A percentile compares a stretch with the other conserved stretches of the same genome.
phyloP scores from a whole-genome alignment of 73 alveolate genomes.

The Urostyla sp. region DNA sequence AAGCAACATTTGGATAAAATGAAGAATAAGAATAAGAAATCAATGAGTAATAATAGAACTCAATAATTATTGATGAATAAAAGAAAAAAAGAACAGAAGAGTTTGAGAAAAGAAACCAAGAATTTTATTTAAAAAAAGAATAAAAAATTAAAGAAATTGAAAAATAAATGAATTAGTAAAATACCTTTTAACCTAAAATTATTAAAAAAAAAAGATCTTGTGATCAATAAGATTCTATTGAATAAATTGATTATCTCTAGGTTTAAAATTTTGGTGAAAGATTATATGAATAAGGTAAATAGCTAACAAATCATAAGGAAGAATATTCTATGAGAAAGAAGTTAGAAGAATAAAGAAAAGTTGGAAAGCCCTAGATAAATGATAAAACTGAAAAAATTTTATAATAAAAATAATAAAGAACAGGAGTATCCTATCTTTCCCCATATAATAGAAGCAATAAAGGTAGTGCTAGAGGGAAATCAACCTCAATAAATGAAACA shows the following conservation, averaged over 20 bases:
- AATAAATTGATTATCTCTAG: not conserved
- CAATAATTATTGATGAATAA: too few relatives aligned
- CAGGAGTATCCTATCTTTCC: constrained; percentile 39
- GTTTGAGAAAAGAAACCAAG: constrained; percentile 39
- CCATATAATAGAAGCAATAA: not conserved
- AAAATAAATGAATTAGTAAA: not conserved
- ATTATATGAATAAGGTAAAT: constrained; percentile 27
- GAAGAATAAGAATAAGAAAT: too few relatives aligned
- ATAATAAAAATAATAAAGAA: constrained; percentile 8
- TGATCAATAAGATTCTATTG: not conserved
- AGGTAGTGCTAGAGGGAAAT: constrained; percentile 11
- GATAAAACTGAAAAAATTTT: constrained; percentile 22
- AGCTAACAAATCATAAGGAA: not conserved
- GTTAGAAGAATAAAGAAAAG: not conserved
- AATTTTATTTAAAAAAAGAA: constrained; percentile 1
- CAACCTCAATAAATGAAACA: not conserved
- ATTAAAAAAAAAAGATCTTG: constrained; percentile 15
- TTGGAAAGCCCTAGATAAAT: constrained; percentile 30
- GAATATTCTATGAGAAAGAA: not conserved
- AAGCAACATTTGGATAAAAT: too few relatives aligned
- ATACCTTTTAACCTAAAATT: not conserved
- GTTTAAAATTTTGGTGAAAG: constrained; percentile 10
- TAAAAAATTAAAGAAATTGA: not conserved
- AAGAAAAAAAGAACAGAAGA: not conserved
- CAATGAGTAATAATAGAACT: too few relatives aligned